A percentile compares a stretch with the other conserved stretches of the same genome.
These are phyloP conservation scores for Ganoderma boninense DNA, from an alignment of 1,284 basidiomycete genomes.

Conservation along the genomic window DNA sequence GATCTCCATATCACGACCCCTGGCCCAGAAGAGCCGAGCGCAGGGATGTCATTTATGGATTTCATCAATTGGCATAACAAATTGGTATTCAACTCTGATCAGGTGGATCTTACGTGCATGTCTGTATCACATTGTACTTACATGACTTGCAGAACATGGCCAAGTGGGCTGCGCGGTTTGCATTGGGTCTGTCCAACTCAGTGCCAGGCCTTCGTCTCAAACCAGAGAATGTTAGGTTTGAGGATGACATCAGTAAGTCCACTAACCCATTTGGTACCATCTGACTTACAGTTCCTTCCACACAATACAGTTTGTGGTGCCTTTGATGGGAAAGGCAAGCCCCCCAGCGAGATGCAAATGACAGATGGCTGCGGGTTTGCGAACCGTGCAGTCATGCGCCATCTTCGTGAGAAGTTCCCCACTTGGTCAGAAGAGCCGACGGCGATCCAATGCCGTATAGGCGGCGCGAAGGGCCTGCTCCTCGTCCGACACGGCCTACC, in stretches of 20 bases:
- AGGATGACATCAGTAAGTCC: conserved; percentile 43
- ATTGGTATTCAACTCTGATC: conserved; percentile 39
- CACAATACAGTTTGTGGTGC: conserved; percentile 23
- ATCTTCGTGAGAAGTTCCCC: conserved; percentile 37
- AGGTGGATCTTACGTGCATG: conserved; percentile 37
- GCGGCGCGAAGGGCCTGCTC: conserved; percentile 45
- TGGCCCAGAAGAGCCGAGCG: neutral
- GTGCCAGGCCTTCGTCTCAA: conserved; percentile 46
- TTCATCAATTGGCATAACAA: conserved; percentile 49
- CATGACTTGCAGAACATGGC: conserved; percentile 43
- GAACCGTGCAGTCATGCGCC: conserved; percentile 42
- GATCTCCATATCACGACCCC: neutral
- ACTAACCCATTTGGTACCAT: neutral
- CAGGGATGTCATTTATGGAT: conserved; percentile 33
- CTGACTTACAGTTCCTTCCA: conserved; percentile 7
- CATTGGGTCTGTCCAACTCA: conserved; percentile 50
- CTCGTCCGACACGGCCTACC: conserved; percentile 26
- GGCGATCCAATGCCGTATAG: conserved; percentile 51
- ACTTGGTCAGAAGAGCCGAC: conserved; percentile 44
- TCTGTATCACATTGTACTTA: neutral
- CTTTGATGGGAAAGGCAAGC: conserved; percentile 33
- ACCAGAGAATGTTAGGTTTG: conserved; percentile 35
- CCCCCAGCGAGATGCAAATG: conserved; percentile 47
- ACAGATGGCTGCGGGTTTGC: conserved; percentile 55
- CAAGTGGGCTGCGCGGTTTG: conserved; percentile 51